Conservation (phyloP, 2,329 filamentous ascomycete species). For the Colletotrichum trifolii region DNA sequence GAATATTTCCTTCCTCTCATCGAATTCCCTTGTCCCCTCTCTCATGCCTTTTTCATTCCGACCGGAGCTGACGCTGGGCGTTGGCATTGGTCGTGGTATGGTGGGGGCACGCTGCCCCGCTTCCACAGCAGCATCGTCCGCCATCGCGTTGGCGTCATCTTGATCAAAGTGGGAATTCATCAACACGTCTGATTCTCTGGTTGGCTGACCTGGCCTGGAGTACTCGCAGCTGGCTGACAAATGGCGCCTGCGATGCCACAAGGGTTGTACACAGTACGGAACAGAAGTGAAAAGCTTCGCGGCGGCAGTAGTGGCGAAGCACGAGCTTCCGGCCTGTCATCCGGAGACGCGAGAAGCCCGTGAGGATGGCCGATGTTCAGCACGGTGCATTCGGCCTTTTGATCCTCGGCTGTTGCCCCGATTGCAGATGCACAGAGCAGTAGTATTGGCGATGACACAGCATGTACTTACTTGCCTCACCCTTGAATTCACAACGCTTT, state of each 20-base stretch:
- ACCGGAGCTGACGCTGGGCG: constrained; percentile 2
- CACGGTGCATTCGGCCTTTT: no score
- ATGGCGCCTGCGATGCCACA: constrained; percentile 8
- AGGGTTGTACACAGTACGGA: no score
- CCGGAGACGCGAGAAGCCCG: background rate
- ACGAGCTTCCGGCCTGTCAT: constrained; percentile 2
- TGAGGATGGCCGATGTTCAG: constrained; percentile 1
- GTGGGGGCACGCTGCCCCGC: constrained; percentile 32
- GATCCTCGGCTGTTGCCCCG: no score
- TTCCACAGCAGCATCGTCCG: constrained; percentile 14
- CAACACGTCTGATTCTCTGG: constrained; percentile 9
- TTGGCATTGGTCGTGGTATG: constrained; percentile 14
- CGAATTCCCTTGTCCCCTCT: constrained; percentile 6
- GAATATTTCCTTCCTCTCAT: background rate
- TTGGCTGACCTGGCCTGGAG: constrained; percentile 12
- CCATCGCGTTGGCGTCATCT: constrained; percentile 28
- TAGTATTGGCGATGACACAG: no score
- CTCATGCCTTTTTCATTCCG: constrained; percentile 3
- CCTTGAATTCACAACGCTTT: no score
- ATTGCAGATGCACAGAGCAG: no score
- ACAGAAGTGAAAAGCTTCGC: constrained; percentile 3
- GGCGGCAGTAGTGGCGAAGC: background rate
- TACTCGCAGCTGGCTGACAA: constrained; percentile 21
- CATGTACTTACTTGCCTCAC: no score
- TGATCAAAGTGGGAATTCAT: constrained; percentile 13